Evolutionary conservation across 2,329 filamentous ascomycete species (phyloP).

Genomic region (Penicillium sp.): DNA sequence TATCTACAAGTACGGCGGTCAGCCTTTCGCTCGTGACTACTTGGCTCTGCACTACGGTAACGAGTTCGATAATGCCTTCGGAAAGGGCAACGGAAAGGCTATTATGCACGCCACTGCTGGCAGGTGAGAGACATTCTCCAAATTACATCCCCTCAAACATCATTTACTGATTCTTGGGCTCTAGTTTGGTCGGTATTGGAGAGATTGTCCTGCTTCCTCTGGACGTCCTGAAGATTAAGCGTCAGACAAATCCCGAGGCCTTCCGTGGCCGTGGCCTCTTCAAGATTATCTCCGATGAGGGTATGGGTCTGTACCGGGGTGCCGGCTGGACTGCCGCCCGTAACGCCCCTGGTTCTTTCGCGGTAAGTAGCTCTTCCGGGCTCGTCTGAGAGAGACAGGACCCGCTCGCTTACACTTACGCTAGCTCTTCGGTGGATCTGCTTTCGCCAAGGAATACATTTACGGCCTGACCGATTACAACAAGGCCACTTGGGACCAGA

Average conservation of each 20-base stretch:
- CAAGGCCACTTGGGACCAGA: conserved; percentile 88
- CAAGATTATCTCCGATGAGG: conserved; percentile 88
- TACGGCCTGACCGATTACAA: conserved; percentile 93
- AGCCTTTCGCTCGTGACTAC: conserved; percentile 92
- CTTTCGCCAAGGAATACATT: conserved; percentile 95
- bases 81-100: conserved; percentile 95
- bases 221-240: conserved; percentile 98
- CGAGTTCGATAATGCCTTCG: conserved; percentile 85
- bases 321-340: conserved; percentile 97
- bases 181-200: conserved; percentile 88
- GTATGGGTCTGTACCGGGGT: conserved; percentile 91
- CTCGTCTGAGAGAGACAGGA: conserved; percentile 11
- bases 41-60: conserved; percentile 75
- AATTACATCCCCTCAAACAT: background rate
- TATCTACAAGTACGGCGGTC: conserved; percentile 98
- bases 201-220: conserved; percentile 94
- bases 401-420: conserved; percentile 3
- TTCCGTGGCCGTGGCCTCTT: conserved; percentile 92
- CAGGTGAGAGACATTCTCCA: conserved; percentile 56
- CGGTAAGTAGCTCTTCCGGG: conserved; percentile 59
- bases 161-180: conserved; percentile 11
- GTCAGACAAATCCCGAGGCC: conserved; percentile 97
- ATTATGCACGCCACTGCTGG: conserved; percentile 97
- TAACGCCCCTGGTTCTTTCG: conserved; percentile 95
- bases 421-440: conserved; percentile 92